Conservation (phyloP, 2,329 filamentous ascomycete genomes). For the Colletotrichum chrysophilum region DNA sequence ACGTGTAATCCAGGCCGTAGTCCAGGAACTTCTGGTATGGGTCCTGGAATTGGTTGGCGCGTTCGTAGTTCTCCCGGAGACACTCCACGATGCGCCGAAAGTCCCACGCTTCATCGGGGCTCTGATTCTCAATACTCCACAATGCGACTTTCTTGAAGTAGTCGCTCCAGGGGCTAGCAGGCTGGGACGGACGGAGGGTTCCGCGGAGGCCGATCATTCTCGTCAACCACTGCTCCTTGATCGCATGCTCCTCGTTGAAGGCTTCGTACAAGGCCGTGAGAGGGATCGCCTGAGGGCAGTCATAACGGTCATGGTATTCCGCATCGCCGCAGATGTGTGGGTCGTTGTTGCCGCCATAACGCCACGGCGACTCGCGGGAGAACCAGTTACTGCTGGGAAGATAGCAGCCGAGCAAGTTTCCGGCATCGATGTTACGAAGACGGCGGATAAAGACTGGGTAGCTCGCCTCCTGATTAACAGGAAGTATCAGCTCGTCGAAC, state of each 20-base stretch:
- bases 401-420: background rate
- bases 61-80: background rate
- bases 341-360: background rate
- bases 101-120: background rate
- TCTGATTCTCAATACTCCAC: background rate
- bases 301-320: background rate
- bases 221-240: background rate
- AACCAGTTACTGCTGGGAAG: background rate
- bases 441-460: background rate
- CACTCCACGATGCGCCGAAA: background rate
- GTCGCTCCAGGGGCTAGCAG: background rate
- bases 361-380: background rate
- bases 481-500: background rate
- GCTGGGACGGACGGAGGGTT: background rate
- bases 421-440: background rate
- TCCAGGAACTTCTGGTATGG: background rate
- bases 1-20: background rate
- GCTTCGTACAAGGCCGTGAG: background rate
- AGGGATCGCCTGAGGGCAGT: background rate
- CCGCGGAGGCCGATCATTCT: background rate
- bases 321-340: background rate
- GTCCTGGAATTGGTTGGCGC: background rate
- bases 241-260: background rate
- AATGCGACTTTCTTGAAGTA: background rate
- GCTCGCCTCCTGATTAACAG: background rate